phyloP scores from a whole-genome alignment of 176 grass and related monocot genomes.

The Aegilops bicornis region DNA sequence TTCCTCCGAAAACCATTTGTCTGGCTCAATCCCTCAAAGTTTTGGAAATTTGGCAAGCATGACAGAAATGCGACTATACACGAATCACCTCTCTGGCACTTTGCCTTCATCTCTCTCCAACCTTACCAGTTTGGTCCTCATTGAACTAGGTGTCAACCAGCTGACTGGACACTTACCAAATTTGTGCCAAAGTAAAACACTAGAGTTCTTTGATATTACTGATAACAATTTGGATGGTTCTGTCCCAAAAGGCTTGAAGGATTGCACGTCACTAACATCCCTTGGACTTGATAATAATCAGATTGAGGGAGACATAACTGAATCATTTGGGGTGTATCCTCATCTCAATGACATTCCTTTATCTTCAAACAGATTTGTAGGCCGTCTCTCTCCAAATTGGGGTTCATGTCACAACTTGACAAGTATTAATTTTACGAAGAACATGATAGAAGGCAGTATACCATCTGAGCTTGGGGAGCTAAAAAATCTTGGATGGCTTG shows the following conservation, averaged over 20 bases:
- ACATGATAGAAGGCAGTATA: constrained; percentile 11
- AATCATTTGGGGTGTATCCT: constrained; percentile 20
- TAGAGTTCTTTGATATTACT: too few relatives aligned
- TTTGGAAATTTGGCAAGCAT: not conserved
- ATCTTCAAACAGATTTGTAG: not conserved
- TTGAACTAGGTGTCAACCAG: not conserved
- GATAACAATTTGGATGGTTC: constrained; percentile 28
- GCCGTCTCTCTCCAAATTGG: not conserved
- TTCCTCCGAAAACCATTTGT: not conserved
- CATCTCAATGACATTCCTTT: not conserved
- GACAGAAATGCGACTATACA: not conserved
- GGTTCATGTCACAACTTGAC: not conserved
- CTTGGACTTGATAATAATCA: constrained; percentile 18
- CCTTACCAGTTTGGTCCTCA: not conserved
- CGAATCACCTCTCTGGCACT: not conserved
- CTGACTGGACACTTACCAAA: not conserved
- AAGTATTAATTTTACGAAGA: not conserved
- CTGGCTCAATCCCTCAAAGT: not conserved
- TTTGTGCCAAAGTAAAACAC: not conserved
- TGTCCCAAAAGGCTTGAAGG: constrained; percentile 25
- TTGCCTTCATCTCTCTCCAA: not conserved
- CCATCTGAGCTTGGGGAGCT: not conserved
- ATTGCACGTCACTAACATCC: not conserved
- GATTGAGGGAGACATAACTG: constrained; percentile 31
- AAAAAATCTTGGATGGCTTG: not conserved